Conservation (phyloP, 805 yeast species). For the Candida tallmaniae region DNA sequence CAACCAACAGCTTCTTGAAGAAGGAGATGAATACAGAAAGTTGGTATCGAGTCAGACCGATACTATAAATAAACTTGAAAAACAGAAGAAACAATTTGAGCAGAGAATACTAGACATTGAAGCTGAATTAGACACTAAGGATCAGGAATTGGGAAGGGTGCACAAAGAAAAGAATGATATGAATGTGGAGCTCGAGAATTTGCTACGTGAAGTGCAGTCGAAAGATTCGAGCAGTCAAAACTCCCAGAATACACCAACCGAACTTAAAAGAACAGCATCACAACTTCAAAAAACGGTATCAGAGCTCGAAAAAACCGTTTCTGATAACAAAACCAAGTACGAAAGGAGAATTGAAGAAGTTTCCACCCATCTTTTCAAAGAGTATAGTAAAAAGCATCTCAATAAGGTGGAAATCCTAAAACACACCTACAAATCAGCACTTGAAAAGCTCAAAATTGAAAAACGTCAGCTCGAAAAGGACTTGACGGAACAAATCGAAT, state of each 20-base stretch:
- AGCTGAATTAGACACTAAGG: neutral
- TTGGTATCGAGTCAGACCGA: constrained; percentile 13
- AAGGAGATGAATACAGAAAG: constrained; percentile 4
- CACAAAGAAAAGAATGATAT: constrained; percentile 9
- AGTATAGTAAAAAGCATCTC: constrained; percentile 74
- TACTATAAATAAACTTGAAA: neutral
- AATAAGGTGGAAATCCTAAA: constrained; percentile 59
- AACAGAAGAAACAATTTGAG: constrained; percentile 1
- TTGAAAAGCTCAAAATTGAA: constrained; percentile 39
- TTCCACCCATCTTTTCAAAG: constrained; percentile 67
- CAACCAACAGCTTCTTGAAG: constrained; percentile 12
- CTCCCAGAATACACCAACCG: no score
- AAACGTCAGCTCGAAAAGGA: constrained; percentile 21
- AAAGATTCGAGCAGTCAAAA: no score
- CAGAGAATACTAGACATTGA: neutral
- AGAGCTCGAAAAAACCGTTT: constrained; percentile 11
- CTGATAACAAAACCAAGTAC: constrained; percentile 42
- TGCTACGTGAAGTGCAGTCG: constrained; percentile 14
- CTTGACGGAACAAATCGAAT: neutral
- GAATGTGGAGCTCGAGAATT: constrained; percentile 4
- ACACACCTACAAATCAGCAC: constrained; percentile 24
- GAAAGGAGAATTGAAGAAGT: constrained; percentile 55
- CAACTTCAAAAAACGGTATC: constrained; percentile 4
- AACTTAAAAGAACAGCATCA: constrained; percentile 1
- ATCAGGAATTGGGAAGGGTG: constrained; percentile 7